phyloP scores from a whole-genome alignment of 2,329 filamentous ascomycete genomes.

The Lachnellula occidentalis region DNA sequence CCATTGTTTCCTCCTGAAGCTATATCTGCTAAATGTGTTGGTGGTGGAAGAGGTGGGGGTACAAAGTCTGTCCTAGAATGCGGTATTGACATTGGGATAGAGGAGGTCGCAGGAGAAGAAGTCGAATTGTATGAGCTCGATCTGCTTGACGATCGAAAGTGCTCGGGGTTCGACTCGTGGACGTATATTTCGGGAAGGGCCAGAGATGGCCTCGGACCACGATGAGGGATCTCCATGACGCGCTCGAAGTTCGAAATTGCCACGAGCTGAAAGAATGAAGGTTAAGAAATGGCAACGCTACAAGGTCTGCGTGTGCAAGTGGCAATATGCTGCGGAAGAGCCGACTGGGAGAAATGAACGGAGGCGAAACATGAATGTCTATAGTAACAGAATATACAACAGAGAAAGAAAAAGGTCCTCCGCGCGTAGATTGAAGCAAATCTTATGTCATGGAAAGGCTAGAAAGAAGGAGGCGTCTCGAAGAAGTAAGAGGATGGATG shows the following conservation, averaged over 20 bases:
- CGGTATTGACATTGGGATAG: conserved; percentile 58
- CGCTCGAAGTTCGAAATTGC: conserved; percentile 13
- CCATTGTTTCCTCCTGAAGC: conserved; percentile 51
- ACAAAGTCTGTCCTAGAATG: conserved; percentile 41
- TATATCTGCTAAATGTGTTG: conserved; percentile 51
- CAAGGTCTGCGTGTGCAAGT: conserved; percentile 17
- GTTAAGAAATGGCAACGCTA: conserved; percentile 7
- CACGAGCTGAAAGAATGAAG: conserved; percentile 24
- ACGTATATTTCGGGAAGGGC: conserved; percentile 38
- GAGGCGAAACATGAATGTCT: conserved; percentile 25
- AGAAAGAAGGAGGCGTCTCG: conserved; percentile 5
- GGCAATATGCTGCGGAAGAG: conserved; percentile 25
- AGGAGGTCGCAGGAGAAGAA: conserved; percentile 36
- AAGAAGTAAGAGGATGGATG: conserved; percentile 2
- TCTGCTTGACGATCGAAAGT: conserved; percentile 23
- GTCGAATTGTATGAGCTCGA: conserved; percentile 24
- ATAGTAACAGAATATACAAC: conserved; percentile 21
- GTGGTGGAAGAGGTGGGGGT: conserved; percentile 61
- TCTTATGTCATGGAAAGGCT: conserved; percentile 18
- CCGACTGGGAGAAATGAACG: conserved; percentile 18
- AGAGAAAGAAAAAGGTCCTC: conserved; percentile 16
- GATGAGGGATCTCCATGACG: conserved; percentile 39
- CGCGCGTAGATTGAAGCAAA: conserved; percentile 3
- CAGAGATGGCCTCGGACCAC: conserved; percentile 15
- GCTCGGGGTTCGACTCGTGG: conserved; percentile 35